phyloP scores from a whole-genome alignment of 2,329 filamentous ascomycete genomes.

The Aureobasidium leucospermi region DNA sequence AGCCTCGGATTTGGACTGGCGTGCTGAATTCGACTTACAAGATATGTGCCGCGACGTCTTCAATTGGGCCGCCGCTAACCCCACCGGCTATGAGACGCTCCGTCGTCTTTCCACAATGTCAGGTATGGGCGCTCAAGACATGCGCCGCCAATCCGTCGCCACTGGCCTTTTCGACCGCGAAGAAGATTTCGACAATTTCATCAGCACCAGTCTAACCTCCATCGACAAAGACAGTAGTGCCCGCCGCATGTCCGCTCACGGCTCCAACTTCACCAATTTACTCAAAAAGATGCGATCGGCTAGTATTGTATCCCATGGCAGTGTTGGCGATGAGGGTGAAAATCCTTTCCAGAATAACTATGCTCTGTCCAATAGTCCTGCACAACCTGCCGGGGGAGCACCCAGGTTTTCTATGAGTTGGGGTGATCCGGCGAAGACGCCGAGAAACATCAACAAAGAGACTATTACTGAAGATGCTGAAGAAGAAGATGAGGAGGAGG shows the following conservation, averaged over 20 bases:
- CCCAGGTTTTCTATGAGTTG: not conserved
- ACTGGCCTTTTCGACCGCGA: slow-evolving; percentile 7
- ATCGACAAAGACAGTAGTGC: not conserved
- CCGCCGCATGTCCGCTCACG: not conserved
- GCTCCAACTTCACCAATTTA: not conserved
- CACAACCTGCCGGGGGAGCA: not conserved
- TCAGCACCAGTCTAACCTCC: not conserved
- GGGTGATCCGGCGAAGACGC: not conserved
- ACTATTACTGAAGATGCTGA: not conserved
- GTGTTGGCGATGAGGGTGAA: not conserved
- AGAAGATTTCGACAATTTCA: slow-evolving; percentile 11
- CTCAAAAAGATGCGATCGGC: slow-evolving; percentile 1
- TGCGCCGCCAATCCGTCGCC: not conserved
- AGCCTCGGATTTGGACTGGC: slow-evolving; percentile 33
- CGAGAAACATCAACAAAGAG: not conserved
- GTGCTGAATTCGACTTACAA: slow-evolving; percentile 28
- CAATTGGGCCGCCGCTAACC: slow-evolving; percentile 12
- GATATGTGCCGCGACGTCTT: slow-evolving; percentile 14
- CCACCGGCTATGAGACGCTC: slow-evolving; percentile 9
- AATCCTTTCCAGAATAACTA: not conserved
- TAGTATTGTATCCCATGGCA: not conserved
- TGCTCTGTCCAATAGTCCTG: not conserved
- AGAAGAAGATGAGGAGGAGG: not conserved
- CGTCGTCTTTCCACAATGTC: slow-evolving; percentile 7
- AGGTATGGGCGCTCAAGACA: not conserved